Base-by-base conservation (phyloP, 805 yeast genomes). In the Candida ponderosae region DNA sequence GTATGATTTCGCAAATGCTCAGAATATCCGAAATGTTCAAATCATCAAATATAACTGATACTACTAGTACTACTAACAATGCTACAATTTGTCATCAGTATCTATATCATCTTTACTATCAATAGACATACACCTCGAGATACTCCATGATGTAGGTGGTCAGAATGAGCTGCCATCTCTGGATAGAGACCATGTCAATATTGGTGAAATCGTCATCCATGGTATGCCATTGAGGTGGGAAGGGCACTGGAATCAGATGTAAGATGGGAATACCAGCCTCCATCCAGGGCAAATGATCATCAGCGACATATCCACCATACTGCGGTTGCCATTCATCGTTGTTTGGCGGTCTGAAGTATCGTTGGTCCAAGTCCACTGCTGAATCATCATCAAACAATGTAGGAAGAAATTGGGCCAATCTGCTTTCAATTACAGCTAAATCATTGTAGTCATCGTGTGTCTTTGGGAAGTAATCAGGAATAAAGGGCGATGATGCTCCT, bases 221-320 rank as follows among this genome's bases (percentile, higher is more conserved):
- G 1, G 70, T 72, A 44, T 76, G 82, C 82, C 82, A 76, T 9
- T 46, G 53, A 0, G 43, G 34, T 0, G 82, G 82, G 49, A 76
- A 75, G 8, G 57, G 60, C 5, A 50, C 40, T 2, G 82, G 79
- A n/a, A 76, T 73, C 32, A 75, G 45, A 46, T 76, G 81, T 36
- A 76, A 42, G 1, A 71, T 57, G 0, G 72, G 70, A 1, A 72
- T 69, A 0, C 75, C 76, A 5, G 59, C 52, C 13, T 53, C 48
- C 29, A 64, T 47, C 48, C 70, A 76, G 1, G 81, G 81, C 3
- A 68, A 43, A 45, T 76, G 82, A 42, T 76, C 82, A 49, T 76
- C 82, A 17, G 57, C 67, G 11, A 66, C 48, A 18, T 33, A 32
- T 1, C 51, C 53, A 16, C 32, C 31, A 34, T 34, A 43, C 19